phyloP scores from a whole-genome alignment of 1,284 basidiomycete species.

The Hemileia vastatrix region DNA sequence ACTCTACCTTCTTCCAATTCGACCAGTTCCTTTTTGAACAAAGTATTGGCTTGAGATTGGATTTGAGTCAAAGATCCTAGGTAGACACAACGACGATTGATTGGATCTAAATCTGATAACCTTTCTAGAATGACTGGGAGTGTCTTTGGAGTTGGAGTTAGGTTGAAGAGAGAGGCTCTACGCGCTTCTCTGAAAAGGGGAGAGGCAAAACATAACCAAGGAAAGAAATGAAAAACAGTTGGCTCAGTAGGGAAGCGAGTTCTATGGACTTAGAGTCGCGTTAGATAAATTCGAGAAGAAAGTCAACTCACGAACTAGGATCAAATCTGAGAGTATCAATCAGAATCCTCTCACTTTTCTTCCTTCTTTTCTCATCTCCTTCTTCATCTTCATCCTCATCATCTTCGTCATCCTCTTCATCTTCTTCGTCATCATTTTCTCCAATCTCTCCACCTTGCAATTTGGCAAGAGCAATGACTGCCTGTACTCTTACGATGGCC shows the following conservation, averaged over 20 bases:
- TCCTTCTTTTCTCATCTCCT: too few relatives aligned
- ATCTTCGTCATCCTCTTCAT: constrained; percentile 28
- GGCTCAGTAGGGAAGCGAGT: background rate
- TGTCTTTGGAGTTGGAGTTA: constrained; percentile 52
- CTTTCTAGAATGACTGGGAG: constrained; percentile 65
- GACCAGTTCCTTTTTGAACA: constrained; percentile 53
- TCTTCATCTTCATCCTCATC: too few relatives aligned
- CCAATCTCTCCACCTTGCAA: constrained; percentile 64
- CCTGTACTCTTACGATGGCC: constrained; percentile 67
- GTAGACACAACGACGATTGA: constrained; percentile 73
- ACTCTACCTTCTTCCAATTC: too few relatives aligned
- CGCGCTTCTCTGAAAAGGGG: constrained; percentile 69
- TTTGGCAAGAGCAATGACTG: constrained; percentile 73
- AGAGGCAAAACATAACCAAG: background rate
- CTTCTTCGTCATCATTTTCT: constrained; percentile 55
- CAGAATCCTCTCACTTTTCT: too few relatives aligned
- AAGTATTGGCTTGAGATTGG: constrained; percentile 59
- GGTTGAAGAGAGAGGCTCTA: constrained; percentile 69
- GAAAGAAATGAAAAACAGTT: background rate
- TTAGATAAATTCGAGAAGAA: background rate
- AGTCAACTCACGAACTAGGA: constrained; percentile 62
- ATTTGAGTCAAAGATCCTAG: constrained; percentile 52
- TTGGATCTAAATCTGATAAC: constrained; percentile 72
- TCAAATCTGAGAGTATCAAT: constrained; percentile 67
- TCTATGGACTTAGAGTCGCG: constrained; percentile 2